phyloP scores from a whole-genome alignment of 495 filamentous ascomycete genomes.

The Aspergillus mulundensis region DNA sequence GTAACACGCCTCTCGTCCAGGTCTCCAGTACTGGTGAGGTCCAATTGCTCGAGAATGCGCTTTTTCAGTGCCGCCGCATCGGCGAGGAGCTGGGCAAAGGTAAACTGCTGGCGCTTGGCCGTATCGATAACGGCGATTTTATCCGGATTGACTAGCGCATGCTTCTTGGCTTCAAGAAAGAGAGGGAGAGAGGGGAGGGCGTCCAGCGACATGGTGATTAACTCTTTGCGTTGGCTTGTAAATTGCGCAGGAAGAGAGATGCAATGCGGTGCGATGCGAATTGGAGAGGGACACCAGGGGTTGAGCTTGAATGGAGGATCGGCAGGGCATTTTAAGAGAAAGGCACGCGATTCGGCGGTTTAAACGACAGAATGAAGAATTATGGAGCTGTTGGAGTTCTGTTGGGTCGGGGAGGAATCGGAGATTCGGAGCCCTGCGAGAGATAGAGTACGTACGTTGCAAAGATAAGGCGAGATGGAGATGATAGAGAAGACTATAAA shows the following conservation, averaged over 20 bases:
- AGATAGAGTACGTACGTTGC: not conserved
- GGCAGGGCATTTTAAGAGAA: not conserved
- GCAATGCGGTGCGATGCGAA: not conserved
- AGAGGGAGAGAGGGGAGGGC: slow-evolving; percentile 66
- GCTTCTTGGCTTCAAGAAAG: slow-evolving; percentile 55
- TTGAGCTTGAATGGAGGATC: not conserved
- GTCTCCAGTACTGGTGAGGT: slow-evolving; percentile 40
- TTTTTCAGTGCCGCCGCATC: slow-evolving; percentile 68
- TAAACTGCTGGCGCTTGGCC: slow-evolving; percentile 65
- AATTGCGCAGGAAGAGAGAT: slow-evolving; percentile 3
- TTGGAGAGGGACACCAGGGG: not conserved
- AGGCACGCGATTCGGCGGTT: slow-evolving; percentile 5
- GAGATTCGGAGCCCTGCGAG: not conserved
- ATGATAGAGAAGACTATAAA: too few relatives aligned
- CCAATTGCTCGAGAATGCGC: slow-evolving; percentile 50
- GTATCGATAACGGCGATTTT: slow-evolving; percentile 74
- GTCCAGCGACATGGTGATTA: slow-evolving; percentile 7
- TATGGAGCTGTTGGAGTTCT: not conserved
- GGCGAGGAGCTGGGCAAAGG: slow-evolving; percentile 70
- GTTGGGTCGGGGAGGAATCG: not conserved
- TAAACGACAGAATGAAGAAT: not conserved
- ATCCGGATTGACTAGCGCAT: slow-evolving; percentile 56
- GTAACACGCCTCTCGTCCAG: slow-evolving; percentile 73
- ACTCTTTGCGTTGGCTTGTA: not conserved
- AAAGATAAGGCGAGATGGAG: not conserved